These are phyloP conservation scores for Paulownia fortunei DNA, from an alignment of 257 asterid genomes.

Conservation along the genomic window DNA sequence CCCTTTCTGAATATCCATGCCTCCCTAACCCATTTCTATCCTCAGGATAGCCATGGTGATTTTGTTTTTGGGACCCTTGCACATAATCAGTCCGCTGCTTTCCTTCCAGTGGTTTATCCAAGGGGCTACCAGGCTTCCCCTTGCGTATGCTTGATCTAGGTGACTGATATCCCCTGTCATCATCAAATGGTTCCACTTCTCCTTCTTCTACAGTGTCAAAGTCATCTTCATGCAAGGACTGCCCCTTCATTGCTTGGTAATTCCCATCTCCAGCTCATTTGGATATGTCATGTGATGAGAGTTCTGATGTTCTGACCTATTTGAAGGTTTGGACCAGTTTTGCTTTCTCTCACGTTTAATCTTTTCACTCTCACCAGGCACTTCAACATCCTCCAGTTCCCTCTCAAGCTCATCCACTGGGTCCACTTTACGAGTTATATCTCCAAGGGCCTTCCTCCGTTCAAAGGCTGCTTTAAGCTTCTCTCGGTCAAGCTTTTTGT, in stretches of 20 bases:
- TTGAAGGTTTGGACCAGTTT: slow-evolving; percentile 50
- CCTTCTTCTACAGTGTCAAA: slow-evolving; percentile 74
- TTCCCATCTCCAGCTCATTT: slow-evolving; percentile 48
- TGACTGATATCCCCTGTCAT: slow-evolving; percentile 50
- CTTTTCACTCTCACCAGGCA: slow-evolving; percentile 61
- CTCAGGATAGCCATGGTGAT: slow-evolving; percentile 43
- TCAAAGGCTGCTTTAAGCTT: slow-evolving; percentile 80
- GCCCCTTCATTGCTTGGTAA: slow-evolving; percentile 48
- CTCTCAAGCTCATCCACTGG: slow-evolving; percentile 78
- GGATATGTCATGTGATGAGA: slow-evolving; percentile 31
- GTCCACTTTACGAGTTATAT: slow-evolving; percentile 53
- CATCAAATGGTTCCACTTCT: slow-evolving; percentile 63
- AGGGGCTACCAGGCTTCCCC: slow-evolving; percentile 65
- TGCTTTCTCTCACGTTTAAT: slow-evolving; percentile 47
- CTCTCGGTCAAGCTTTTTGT: slow-evolving; percentile 63
- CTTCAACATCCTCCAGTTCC: slow-evolving; percentile 73
- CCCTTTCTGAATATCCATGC: slow-evolving; percentile 79
- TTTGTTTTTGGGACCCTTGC: slow-evolving; percentile 29
- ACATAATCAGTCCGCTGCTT: neutral
- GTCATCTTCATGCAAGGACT: slow-evolving; percentile 47
- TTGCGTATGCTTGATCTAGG: slow-evolving; percentile 57
- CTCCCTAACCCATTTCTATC: slow-evolving; percentile 63
- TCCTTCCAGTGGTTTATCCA: slow-evolving; percentile 27
- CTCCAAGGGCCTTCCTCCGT: slow-evolving; percentile 73
- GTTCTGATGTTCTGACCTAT: slow-evolving; percentile 45